phyloP scores from a whole-genome alignment of 2,329 filamentous ascomycete genomes.

The Colletotrichum sp. region DNA sequence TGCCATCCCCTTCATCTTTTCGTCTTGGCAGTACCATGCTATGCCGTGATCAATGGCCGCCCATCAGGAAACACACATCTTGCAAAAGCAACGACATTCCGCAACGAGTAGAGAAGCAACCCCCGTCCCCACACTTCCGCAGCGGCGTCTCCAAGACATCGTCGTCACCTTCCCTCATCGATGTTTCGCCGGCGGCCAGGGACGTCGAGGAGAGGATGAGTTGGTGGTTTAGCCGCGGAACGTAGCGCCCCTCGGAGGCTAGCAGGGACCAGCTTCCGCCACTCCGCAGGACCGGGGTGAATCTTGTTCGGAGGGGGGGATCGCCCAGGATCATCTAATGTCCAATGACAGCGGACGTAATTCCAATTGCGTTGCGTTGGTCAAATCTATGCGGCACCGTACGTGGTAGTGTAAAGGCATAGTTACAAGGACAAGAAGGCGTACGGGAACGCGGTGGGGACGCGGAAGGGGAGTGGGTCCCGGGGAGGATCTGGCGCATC shows the following conservation, averaged over 20 bases:
- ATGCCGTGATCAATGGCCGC: background rate
- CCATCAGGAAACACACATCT: background rate
- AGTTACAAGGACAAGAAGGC: background rate
- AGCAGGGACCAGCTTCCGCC: background rate
- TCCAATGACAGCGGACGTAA: constrained; percentile 3
- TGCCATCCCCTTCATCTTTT: background rate
- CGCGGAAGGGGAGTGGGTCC: background rate
- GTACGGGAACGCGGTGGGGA: background rate
- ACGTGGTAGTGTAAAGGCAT: background rate
- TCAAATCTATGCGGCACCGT: background rate
- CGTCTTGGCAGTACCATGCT: background rate
- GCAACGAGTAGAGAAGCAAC: background rate
- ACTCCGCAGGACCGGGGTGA: background rate
- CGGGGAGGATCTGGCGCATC: background rate
- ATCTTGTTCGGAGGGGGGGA: background rate
- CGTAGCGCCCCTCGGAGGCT: background rate
- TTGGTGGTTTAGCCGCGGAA: background rate
- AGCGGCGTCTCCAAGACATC: background rate
- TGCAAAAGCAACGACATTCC: background rate
- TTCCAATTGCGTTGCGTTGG: constrained; percentile 4
- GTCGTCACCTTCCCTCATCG: constrained; percentile 6
- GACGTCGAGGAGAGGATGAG: background rate
- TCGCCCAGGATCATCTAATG: background rate
- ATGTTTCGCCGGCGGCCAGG: background rate
- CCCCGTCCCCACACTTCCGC: background rate